Evolutionary conservation across 441 rosid species (phyloP).

Genomic region (Gossypium trilobum): DNA sequence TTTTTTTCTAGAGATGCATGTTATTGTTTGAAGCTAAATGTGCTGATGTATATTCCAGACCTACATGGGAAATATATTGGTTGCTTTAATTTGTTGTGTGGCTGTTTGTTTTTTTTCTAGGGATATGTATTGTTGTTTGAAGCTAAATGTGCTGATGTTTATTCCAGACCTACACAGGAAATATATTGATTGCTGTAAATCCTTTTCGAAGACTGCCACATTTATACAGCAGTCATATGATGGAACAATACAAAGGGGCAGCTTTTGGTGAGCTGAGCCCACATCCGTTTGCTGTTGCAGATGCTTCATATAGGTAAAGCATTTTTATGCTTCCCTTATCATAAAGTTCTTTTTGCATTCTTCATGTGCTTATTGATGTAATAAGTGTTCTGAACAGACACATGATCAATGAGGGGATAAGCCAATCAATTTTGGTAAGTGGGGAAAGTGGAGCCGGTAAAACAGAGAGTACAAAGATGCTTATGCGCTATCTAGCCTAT

Average conservation of each 20-base stretch:
- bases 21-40: slow-evolving; percentile 19
- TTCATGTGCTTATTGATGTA: slow-evolving; percentile 13
- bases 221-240: slow-evolving; percentile 46
- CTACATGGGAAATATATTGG: too few species aligned
- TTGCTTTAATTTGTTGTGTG: neutral
- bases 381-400: slow-evolving; percentile 34
- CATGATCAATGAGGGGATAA: slow-evolving; percentile 59
- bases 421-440: slow-evolving; percentile 67
- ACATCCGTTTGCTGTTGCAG: slow-evolving; percentile 75
- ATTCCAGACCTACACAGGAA: slow-evolving; percentile 68
- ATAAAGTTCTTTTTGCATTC: slow-evolving; percentile 6
- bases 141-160: slow-evolving; percentile 25
- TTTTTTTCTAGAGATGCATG: neutral
- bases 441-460: slow-evolving; percentile 85
- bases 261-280: slow-evolving; percentile 62
- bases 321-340: slow-evolving; percentile 8
- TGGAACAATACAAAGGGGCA: slow-evolving; percentile 54
- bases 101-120: neutral
- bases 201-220: slow-evolving; percentile 63
- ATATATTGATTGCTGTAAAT: slow-evolving; percentile 65
- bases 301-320: slow-evolving; percentile 58
- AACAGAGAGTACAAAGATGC: slow-evolving; percentile 77
- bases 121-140: neutral
- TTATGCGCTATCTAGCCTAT: slow-evolving; percentile 62
- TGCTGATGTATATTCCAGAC: slow-evolving; percentile 25